These are phyloP conservation scores for Cercospora citrullina DNA, from an alignment of 2,329 filamentous ascomycete genomes.

Conservation along the genomic window DNA sequence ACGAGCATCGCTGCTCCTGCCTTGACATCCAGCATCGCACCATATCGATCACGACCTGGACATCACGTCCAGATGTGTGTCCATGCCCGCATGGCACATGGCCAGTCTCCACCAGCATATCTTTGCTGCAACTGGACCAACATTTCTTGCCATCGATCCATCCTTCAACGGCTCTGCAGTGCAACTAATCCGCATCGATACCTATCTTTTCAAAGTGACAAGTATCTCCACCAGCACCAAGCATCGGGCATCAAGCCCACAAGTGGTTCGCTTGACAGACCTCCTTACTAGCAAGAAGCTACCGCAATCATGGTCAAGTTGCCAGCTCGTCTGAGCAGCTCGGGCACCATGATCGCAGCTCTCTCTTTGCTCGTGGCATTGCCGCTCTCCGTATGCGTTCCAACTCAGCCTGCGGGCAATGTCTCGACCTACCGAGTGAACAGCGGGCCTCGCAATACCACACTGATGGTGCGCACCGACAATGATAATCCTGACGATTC, in stretches of 20 bases:
- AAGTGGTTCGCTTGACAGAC: not conserved
- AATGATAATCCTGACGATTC: no score
- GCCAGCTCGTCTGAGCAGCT: not conserved
- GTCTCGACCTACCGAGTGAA: no score
- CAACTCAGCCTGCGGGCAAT: not conserved
- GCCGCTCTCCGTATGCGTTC: not conserved
- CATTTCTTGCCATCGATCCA: not conserved
- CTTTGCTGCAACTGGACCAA: not conserved
- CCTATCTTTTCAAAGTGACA: not conserved
- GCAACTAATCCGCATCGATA: not conserved
- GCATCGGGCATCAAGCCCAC: not conserved
- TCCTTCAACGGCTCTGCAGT: not conserved
- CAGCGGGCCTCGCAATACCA: no score
- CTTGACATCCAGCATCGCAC: not conserved
- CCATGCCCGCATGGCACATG: not conserved
- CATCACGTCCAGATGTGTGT: not conserved
- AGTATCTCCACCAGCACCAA: not conserved
- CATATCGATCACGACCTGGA: not conserved
- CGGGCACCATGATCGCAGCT: not conserved
- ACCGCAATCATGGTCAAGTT: not conserved
- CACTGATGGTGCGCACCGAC: no score
- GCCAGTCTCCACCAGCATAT: not conserved
- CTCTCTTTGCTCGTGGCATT: not conserved
- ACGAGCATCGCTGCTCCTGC: not conserved
- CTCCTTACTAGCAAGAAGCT: not conserved